These are phyloP conservation scores for Orbilia blumenaviensis DNA, from an alignment of 2,329 filamentous ascomycete species.

Conservation along the genomic window DNA sequence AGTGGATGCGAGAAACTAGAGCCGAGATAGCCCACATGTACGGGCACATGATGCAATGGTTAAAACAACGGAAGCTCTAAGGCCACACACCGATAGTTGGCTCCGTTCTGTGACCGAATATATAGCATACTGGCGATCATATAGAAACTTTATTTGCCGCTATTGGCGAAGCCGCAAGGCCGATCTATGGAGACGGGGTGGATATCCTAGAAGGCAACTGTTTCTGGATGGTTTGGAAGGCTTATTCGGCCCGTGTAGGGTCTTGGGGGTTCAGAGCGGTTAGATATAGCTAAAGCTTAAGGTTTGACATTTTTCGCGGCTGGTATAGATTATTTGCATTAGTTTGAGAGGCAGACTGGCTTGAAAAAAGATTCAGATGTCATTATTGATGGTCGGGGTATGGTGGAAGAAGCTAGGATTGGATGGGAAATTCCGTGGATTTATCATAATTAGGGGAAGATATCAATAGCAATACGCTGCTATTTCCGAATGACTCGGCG, in stretches of 20 bases:
- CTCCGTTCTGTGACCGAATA: conserved; percentile 36
- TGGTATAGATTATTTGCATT: background rate
- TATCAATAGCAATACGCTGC: background rate
- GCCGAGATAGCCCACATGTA: background rate
- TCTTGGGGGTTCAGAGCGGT: conserved; percentile 12
- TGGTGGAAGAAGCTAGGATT: background rate
- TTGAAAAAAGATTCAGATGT: background rate
- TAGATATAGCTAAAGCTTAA: background rate
- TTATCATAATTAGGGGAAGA: background rate
- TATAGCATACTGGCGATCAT: conserved; percentile 10
- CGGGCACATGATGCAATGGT: conserved; percentile 13
- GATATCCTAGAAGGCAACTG: background rate
- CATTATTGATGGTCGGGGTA: background rate
- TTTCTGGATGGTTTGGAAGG: conserved; percentile 6
- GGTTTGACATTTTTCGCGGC: conserved; percentile 4
- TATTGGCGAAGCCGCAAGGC: conserved; percentile 29
- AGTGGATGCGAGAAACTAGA: background rate
- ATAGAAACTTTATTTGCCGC: conserved; percentile 16
- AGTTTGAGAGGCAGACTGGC: background rate
- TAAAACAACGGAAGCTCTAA: conserved; percentile 2
- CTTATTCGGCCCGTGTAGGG: conserved; percentile 2
- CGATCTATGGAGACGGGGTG: conserved; percentile 6
- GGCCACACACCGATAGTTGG: conserved; percentile 4
- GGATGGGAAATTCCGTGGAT: conserved; percentile 3
- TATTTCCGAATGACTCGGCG: no score